Conservation (phyloP, 495 filamentous ascomycete species). For the Opeltia flavorubescens region DNA sequence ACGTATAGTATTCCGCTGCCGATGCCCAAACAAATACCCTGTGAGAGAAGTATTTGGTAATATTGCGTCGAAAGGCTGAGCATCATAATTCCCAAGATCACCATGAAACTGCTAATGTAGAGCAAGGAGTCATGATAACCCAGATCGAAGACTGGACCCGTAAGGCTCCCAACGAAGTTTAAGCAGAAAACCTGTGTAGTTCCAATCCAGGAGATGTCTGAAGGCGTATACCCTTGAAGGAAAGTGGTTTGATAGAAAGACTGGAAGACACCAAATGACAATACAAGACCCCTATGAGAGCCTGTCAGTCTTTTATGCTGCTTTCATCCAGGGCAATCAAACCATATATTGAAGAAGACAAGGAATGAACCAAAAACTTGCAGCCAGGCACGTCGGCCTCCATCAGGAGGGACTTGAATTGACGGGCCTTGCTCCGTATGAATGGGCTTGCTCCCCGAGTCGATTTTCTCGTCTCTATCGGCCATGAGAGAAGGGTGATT, state of each 20-base stretch:
- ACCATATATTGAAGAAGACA: no score
- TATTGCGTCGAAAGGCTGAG: slow-evolving; percentile 28
- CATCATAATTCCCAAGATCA: slow-evolving; percentile 34
- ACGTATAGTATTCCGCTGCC: slow-evolving; percentile 28
- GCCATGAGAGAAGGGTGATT: no score
- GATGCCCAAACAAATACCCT: slow-evolving; percentile 29
- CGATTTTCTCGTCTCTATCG: no score
- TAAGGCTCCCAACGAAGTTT: slow-evolving; percentile 25
- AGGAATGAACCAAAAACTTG: no score
- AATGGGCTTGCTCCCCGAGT: no score
- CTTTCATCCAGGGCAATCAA: no score
- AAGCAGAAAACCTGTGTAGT: slow-evolving; percentile 29
- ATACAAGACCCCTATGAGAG: no score
- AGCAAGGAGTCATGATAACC: slow-evolving; percentile 27
- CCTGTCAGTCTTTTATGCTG: no score
- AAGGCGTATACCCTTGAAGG: slow-evolving; percentile 16
- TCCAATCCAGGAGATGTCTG: slow-evolving; percentile 35
- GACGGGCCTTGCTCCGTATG: no score
- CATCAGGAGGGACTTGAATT: no score
- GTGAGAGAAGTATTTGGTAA: slow-evolving; percentile 25
- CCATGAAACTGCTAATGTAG: slow-evolving; percentile 19
- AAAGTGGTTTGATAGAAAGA: slow-evolving; percentile 14
- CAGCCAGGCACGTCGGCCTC: no score
- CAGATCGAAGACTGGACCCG: slow-evolving; percentile 29
- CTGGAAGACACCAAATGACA: slow-evolving; percentile 30